Evolutionary conservation across 2,329 filamentous ascomycete species (phyloP), one percentile per base, ranked within the genome.

Genomic region (Cercospora zeina): DNA sequence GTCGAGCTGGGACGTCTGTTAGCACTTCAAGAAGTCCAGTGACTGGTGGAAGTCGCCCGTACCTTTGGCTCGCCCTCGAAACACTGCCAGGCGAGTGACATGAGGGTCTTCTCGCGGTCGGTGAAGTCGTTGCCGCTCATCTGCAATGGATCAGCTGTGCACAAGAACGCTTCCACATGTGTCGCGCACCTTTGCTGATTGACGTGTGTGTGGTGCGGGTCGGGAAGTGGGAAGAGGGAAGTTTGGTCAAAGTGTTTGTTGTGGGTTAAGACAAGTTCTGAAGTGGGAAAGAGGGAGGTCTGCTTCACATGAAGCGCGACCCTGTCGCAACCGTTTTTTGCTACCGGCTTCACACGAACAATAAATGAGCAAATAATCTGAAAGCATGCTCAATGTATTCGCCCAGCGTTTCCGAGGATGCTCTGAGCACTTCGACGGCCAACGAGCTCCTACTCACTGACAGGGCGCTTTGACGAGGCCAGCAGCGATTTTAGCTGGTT

Each of bases 1-100:
- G 58, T 72, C 63, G 58, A 72, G 42, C 68, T 71, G 54, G 11
- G 14, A 19, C 39, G 53, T 57, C 31, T 54, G 53, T 42, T 9
- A 55, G 30, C 33, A 47, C 14, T 13, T 2, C 30, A 8, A 53
- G 77, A 79, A 67, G 2, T 11, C 9, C 3, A 37, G 7, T 49
- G 19, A 34, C 27, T 4, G 16, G 7, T 34, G 6, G 85, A 88
- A 45, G 65, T 69, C 1, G 31, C 6, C 19, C 19, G 21, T 63
- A 71, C 71, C 64, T 73, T 71, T 1, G 70, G 70, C 47, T 71
- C 63, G 9, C 64, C 67, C 14, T 63, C 64, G 56, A 72, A 71
- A 55, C 70, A 72, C 63, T 67, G 69, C 63, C 67, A 73, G 58
- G 69, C 68, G 13, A 64, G n/a, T 2, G 65, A 58, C 62, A 72